Conservation (phyloP, 441 rosid genomes). For the Populus tomentosa region DNA sequence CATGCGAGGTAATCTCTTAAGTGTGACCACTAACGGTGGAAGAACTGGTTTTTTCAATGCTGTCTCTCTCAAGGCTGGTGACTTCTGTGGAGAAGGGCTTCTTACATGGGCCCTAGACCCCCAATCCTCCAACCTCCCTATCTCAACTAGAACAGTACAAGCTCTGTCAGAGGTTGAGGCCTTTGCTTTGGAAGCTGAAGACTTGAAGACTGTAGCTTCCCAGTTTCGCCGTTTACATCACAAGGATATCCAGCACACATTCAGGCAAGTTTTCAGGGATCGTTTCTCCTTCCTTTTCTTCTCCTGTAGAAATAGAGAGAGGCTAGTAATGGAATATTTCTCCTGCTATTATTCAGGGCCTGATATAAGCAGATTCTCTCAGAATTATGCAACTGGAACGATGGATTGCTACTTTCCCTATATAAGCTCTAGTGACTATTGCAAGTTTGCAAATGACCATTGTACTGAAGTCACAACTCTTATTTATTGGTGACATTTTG, state of each 20-base stretch:
- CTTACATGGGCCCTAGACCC: conserved; percentile 68
- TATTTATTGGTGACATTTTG: conserved; percentile 34
- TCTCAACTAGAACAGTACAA: conserved; percentile 68
- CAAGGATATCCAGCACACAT: conserved; percentile 52
- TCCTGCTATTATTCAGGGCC: background rate
- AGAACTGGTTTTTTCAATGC: conserved; percentile 79
- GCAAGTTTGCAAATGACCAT: background rate
- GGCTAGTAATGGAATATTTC: background rate
- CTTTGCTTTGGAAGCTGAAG: conserved; percentile 71
- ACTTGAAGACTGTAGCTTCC: conserved; percentile 68
- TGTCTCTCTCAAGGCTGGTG: conserved; percentile 63
- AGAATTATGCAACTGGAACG: background rate
- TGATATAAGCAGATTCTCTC: background rate
- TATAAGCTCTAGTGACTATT: background rate
- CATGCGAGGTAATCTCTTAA: conserved; percentile 71
- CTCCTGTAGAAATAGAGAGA: background rate
- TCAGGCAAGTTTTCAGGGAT: conserved; percentile 32
- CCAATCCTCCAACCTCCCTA: conserved; percentile 58
- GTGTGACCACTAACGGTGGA: conserved; percentile 86
- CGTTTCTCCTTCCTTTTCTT: background rate
- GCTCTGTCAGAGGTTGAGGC: conserved; percentile 79
- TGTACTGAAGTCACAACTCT: conserved; percentile 3
- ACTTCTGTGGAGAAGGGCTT: conserved; percentile 87
- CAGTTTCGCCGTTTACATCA: conserved; percentile 50
- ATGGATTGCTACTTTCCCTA: background rate